Evolutionary conservation across 345 rosid genomes (phyloP).

Genomic region (Carallia brachiata): DNA sequence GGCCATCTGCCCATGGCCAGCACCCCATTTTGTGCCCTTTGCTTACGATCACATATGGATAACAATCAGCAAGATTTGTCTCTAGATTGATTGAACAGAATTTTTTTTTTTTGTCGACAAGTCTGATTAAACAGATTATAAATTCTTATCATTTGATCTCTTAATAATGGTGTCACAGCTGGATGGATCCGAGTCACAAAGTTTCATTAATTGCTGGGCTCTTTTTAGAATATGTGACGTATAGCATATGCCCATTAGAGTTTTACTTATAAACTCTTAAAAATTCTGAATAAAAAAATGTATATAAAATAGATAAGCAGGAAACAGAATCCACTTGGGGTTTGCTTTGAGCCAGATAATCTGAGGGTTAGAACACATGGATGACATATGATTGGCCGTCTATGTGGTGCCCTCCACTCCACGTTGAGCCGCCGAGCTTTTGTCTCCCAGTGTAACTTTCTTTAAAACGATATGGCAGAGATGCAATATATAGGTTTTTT

Average conservation of each 20-base stretch:
- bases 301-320: neutral
- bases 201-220: too few species aligned
- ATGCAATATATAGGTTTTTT: neutral
- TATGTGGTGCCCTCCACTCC: constrained; percentile 23
- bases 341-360: constrained; percentile 28
- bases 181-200: too few species aligned
- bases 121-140: too few species aligned
- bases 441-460: constrained; percentile 14
- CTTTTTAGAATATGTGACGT: neutral
- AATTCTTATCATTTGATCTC: too few species aligned
- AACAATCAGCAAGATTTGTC: too few species aligned
- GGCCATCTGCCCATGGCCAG: too few species aligned
- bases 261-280: neutral
- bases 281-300: neutral
- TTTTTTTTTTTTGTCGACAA: too few species aligned
- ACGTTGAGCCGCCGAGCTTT: constrained; percentile 16
- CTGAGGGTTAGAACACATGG: constrained; percentile 29
- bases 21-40: too few species aligned
- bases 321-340: constrained; percentile 1
- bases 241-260: neutral
- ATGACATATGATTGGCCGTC: constrained; percentile 18
- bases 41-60: too few species aligned
- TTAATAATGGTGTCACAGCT: too few species aligned
- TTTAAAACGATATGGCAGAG: neutral
- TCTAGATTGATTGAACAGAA: too few species aligned